Conservation (phyloP, 1,139 yeast species). For the Scheffersomyces cryptocercus region DNA sequence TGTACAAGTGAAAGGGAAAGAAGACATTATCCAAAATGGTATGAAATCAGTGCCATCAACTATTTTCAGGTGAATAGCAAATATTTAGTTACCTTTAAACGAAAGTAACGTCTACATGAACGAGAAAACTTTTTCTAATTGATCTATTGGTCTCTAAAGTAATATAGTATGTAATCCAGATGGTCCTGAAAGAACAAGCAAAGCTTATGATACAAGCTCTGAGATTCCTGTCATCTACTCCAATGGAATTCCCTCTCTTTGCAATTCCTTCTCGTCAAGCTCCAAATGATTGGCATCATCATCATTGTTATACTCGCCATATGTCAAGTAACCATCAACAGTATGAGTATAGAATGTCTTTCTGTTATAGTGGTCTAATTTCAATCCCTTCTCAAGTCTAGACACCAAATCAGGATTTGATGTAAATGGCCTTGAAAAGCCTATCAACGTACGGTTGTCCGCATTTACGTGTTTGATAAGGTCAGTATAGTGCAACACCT, state of each 20-base stretch:
- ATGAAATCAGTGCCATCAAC: too few relatives aligned
- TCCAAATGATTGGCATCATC: not conserved
- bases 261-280: not conserved
- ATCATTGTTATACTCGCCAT: not conserved
- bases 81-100: too few relatives aligned
- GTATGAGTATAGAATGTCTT: conserved; percentile 2
- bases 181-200: too few relatives aligned
- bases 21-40: too few relatives aligned
- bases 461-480: conserved; percentile 11
- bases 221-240: not conserved
- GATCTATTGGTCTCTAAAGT: too few relatives aligned
- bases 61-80: too few relatives aligned
- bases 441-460: conserved; percentile 38
- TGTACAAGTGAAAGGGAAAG: too few relatives aligned
- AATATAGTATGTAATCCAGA: too few relatives aligned
- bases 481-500: conserved; percentile 10
- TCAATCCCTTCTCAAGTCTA: conserved; percentile 32
- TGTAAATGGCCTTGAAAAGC: conserved; percentile 46
- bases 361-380: not conserved
- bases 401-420: conserved; percentile 51
- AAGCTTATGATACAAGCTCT: too few relatives aligned
- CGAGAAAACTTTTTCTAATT: too few relatives aligned
- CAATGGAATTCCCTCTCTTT: conserved; percentile 1
- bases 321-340: not conserved
- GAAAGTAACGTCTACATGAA: too few relatives aligned